Evolutionary conservation across 1,139 yeast species (phyloP).

Genomic region (Taiozyma sp.): DNA sequence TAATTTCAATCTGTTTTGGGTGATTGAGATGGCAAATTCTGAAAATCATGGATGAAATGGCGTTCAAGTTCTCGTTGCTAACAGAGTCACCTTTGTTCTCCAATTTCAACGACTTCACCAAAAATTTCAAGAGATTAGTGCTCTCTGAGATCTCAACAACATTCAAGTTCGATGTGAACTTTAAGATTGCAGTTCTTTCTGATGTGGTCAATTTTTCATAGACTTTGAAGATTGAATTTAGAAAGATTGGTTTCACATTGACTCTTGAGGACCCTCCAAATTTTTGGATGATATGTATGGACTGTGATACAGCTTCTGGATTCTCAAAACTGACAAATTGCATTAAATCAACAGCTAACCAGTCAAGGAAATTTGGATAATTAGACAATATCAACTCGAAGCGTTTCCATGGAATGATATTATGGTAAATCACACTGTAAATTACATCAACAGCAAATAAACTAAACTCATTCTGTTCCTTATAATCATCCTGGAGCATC

Average conservation of each 20-base stretch:
- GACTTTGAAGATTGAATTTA: conserved; percentile 39
- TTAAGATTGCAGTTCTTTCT: conserved; percentile 37
- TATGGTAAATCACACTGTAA: conserved; percentile 1
- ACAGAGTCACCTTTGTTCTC: conserved; percentile 27
- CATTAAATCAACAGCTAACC: conserved; percentile 21
- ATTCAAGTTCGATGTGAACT: conserved; percentile 30
- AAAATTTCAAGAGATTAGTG: conserved; percentile 26
- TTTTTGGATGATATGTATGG: conserved; percentile 35
- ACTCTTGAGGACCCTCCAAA: conserved; percentile 38
- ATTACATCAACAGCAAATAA: conserved; percentile 34
- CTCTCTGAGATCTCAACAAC: conserved; percentile 11
- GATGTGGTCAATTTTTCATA: conserved; percentile 29
- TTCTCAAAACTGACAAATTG: conserved; percentile 14
- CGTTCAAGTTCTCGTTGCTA: conserved; percentile 39
- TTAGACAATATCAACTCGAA: conserved; percentile 9
- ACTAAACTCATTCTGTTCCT: conserved; percentile 40
- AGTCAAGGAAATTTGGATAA: conserved; percentile 17
- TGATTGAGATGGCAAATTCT: conserved; percentile 57
- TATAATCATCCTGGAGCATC: conserved; percentile 51
- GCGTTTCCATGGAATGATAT: conserved; percentile 3
- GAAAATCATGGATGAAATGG: conserved; percentile 41
- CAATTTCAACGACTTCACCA: conserved; percentile 10
- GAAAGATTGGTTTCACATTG: conserved; percentile 39
- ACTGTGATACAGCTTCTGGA: conserved; percentile 24
- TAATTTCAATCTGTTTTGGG: conserved; percentile 46